Evolutionary conservation across 805 yeast genomes (phyloP), one percentile per base, ranked within the genome.

Genomic region (Barnettozyma californica): DNA sequence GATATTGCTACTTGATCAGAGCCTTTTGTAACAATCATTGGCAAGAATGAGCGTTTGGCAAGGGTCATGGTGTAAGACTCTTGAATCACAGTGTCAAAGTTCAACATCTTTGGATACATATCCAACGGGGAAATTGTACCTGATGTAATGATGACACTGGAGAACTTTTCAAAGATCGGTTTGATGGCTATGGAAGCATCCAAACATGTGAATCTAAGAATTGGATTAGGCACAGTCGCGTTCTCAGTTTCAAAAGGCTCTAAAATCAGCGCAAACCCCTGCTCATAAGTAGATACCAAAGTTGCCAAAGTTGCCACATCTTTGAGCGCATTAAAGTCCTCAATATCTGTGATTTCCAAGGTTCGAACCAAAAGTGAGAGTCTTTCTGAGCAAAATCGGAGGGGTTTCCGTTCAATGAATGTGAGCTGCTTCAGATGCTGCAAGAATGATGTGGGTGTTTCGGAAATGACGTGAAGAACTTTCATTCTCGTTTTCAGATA

Each of bases 51-150:
- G 53, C 96, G 73, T 58, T 96, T 79, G 3, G 96, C 90, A 55
- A 94, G 76, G 0, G 99, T 88, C 97, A 94, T 94, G 1, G 97
- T 81, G 63, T 94, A 94, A 0, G 97, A 91, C 63, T 90, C 94
- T 66, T 91, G 97, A 33, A 94, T 76, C 3, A 91, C 96, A 0
- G 98, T 91, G 45, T 87, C 90, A 67, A 94, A 92, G 62, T 90
- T 87, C 52, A 92, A 71, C 98, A 92, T 92, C 58, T 88, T 84
- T 7, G 99, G 99, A 64, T 94, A 94, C 99, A 94, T 94, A 61
- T 94, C 98, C 64, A 94, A 77, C 1, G 99, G 99, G 0, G 98
- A 92, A 43, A 94, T 94, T 14, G 99, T 94, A 56, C 99, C 99
- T 0, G 97, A 88, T 0, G 99, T 94, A 52, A 94, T 94, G 52